These are phyloP conservation scores for Chimonanthus praecox DNA, from an alignment of 164 flowering plant species.

Conservation along the genomic window DNA sequence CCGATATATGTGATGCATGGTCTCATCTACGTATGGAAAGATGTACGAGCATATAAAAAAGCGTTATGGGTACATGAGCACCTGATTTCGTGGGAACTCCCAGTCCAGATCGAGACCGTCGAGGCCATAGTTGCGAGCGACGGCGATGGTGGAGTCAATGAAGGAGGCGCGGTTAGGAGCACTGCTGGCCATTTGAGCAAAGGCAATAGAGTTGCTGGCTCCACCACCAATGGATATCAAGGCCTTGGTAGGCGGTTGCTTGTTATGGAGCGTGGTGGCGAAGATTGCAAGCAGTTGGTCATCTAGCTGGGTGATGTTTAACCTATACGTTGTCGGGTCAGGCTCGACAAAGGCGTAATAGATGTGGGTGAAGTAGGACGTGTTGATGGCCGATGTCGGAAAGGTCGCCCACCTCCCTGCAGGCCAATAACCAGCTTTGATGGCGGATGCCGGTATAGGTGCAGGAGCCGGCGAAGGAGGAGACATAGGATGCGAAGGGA, in stretches of 20 bases:
- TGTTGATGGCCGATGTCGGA: slow-evolving; percentile 18
- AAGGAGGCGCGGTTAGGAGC: slow-evolving; percentile 16
- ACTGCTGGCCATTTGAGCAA: slow-evolving; percentile 21
- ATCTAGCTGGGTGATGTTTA: slow-evolving; percentile 16
- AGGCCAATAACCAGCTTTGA: slow-evolving; percentile 32
- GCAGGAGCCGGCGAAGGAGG: neutral
- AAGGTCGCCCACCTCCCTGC: slow-evolving; percentile 10
- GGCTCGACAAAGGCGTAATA: slow-evolving; percentile 31
- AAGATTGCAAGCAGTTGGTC: slow-evolving; percentile 16
- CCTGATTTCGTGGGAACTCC: slow-evolving; percentile 23
- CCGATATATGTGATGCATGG: too few relatives aligned
- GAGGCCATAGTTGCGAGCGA: slow-evolving; percentile 24
- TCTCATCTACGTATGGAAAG: too few relatives aligned
- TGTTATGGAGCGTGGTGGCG: slow-evolving; percentile 10
- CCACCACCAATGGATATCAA: slow-evolving; percentile 37
- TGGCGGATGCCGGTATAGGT: neutral
- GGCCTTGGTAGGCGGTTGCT: slow-evolving; percentile 20
- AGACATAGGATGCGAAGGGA: neutral
- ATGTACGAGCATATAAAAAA: too few relatives aligned
- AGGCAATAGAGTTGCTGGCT: slow-evolving; percentile 8
- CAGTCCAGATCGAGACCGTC: slow-evolving; percentile 36
- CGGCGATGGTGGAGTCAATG: slow-evolving; percentile 21
- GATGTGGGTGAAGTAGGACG: slow-evolving; percentile 32
- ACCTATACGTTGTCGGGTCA: slow-evolving; percentile 17
- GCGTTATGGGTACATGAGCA: slow-evolving; percentile 16